Evolutionary conservation across 352 stramenopile genomes (phyloP).

Genomic region (Blastocystis sp.): DNA sequence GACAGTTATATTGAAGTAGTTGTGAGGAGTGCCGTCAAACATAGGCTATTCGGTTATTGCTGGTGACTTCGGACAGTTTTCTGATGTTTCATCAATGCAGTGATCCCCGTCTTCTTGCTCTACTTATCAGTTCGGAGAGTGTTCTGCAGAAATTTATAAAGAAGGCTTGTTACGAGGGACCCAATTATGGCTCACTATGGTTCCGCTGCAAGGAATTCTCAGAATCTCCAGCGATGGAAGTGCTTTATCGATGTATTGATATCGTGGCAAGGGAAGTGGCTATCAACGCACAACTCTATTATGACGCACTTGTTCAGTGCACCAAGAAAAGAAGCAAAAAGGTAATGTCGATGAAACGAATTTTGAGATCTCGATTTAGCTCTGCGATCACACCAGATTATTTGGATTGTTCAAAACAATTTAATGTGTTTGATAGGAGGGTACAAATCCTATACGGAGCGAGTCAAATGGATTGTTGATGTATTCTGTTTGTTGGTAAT

Average conservation of each 20-base stretch:
- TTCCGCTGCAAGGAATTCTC: constrained; percentile 71
- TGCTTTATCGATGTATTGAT: background rate
- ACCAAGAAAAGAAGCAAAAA: background rate
- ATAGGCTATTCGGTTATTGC: constrained; percentile 21
- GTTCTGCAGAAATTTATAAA: background rate
- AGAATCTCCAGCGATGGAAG: background rate
- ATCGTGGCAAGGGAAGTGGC: background rate
- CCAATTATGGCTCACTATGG: constrained; percentile 81
- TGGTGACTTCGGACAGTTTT: constrained; percentile 61
- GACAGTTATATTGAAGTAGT: constrained; percentile 76
- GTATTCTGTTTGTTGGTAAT: background rate
- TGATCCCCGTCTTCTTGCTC: background rate
- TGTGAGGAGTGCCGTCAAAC: background rate
- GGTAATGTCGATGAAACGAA: too few species aligned
- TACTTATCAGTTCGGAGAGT: background rate
- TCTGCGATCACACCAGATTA: background rate
- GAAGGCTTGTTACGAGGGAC: constrained; percentile 75
- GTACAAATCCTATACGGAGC: background rate
- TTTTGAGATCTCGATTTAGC: background rate
- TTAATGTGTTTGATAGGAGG: background rate
- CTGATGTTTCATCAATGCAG: constrained; percentile 2
- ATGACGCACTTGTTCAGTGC: background rate
- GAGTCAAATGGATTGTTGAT: background rate
- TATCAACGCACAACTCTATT: background rate
- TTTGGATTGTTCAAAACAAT: background rate